Percentiles rank a stretch among this genome's conserved stretches.
These are phyloP conservation scores for Cryptomeria japonica DNA, from an alignment of 75 land plant genomes.

Conservation along the genomic window DNA sequence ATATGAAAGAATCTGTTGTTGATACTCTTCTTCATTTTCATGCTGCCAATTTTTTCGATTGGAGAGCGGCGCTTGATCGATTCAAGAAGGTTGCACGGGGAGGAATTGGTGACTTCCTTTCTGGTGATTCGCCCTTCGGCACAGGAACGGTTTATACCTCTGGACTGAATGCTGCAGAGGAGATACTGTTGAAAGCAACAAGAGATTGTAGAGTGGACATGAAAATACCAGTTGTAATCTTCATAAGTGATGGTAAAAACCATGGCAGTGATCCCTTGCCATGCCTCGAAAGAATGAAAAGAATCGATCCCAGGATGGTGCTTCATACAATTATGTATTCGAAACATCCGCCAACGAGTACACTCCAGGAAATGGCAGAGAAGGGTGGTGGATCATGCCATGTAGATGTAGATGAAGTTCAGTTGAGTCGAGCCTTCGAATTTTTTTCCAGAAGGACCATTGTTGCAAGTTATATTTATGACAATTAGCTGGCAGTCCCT, in stretches of 20 bases:
- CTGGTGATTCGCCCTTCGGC: background rate
- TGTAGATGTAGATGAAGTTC: constrained; percentile 9
- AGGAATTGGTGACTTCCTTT: no score
- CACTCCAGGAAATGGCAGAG: constrained; percentile 27
- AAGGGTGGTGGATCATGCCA: constrained; percentile 25
- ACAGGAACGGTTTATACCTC: constrained; percentile 26
- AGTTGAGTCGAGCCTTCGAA: constrained; percentile 12
- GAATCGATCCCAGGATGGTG: constrained; percentile 15
- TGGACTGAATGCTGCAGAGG: constrained; percentile 14
- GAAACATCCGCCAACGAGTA: constrained; percentile 10
- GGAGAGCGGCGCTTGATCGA: no score
- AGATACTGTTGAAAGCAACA: background rate
- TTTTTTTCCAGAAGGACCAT: constrained; percentile 3
- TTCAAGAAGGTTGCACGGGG: no score
- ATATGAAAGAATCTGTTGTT: constrained; percentile 1
- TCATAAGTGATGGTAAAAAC: constrained; percentile 27
- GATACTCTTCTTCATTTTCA: constrained; percentile 16
- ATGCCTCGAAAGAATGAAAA: constrained; percentile 14
- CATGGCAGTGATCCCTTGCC: constrained; percentile 28
- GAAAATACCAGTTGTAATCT: constrained; percentile 26
- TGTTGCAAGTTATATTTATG: no score
- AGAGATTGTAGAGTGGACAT: constrained; percentile 12
- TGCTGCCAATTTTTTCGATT: background rate
- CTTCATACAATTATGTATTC: constrained; percentile 41
- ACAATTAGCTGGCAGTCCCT: no score